Percentiles rank a stretch among this genome's conserved stretches.
Evolutionary conservation across 176 grass and related monocot genomes (phyloP).

Genomic region (Oryza rufipogon): DNA sequence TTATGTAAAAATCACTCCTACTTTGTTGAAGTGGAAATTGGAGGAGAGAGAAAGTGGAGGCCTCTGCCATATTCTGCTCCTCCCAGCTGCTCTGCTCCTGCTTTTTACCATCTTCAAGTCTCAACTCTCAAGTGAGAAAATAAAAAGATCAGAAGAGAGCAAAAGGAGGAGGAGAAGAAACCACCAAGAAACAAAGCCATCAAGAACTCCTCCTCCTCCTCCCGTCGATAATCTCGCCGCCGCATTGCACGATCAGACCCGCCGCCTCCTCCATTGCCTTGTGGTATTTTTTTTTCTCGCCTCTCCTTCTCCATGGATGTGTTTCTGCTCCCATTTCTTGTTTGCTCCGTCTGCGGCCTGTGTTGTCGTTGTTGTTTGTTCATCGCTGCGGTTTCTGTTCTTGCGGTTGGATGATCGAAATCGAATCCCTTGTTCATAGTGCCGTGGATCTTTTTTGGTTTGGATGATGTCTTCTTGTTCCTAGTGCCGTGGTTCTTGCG

Average conservation of each 20-base stretch:
- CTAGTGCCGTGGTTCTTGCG: not conserved
- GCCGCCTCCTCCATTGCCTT: not conserved
- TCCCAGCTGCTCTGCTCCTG: constrained; percentile 14
- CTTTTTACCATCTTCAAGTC: not conserved
- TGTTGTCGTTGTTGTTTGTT: not conserved
- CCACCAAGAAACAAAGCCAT: not conserved
- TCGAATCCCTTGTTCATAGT: not conserved
- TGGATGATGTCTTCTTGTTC: not conserved
- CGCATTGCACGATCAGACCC: not conserved
- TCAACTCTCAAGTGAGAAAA: not conserved
- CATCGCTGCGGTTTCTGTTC: not conserved
- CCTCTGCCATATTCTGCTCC: constrained; percentile 12
- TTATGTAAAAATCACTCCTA: not conserved
- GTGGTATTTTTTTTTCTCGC: not conserved
- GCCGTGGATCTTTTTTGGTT: not conserved
- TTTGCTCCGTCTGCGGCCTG: not conserved
- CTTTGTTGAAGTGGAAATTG: not conserved
- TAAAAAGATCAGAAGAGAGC: not conserved
- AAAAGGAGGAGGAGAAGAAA: not conserved
- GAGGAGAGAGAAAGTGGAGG: no score
- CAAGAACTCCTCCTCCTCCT: not conserved
- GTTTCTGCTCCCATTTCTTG: not conserved
- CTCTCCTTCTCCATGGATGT: no score
- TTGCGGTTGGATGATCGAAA: not conserved
- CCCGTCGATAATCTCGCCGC: not conserved